Percentiles rank a stretch among this genome's conserved stretches.
Evolutionary conservation across 768 basidiomycete species (phyloP).

Genomic region (Lyophyllum decastes): DNA sequence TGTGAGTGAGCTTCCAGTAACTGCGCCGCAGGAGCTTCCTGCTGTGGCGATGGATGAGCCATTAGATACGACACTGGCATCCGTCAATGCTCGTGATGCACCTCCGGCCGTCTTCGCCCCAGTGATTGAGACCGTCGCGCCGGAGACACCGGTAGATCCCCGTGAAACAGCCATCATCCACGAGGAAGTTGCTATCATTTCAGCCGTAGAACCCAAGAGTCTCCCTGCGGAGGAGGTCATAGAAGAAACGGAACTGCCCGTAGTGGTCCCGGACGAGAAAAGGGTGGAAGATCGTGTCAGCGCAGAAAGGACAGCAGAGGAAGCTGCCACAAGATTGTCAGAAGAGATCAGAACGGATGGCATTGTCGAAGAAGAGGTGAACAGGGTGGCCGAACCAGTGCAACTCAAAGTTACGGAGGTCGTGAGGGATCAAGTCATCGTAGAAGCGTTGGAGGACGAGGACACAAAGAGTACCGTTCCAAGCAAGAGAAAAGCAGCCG

Average conservation of each 20-base stretch:
- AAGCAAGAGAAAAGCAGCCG: neutral
- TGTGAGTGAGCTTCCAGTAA: neutral
- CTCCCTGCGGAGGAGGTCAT: neutral
- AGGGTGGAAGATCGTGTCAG: too few species aligned
- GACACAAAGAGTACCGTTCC: neutral
- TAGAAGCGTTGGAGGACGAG: neutral
- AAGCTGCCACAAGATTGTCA: neutral
- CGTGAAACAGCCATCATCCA: neutral
- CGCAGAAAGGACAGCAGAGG: neutral
- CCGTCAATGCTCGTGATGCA: neutral
- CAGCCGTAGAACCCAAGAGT: neutral
- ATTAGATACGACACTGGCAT: neutral
- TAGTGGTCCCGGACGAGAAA: neutral
- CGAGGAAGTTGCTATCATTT: neutral
- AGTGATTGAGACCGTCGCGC: neutral
- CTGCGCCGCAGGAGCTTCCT: neutral
- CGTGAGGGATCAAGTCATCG: neutral
- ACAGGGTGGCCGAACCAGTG: neutral
- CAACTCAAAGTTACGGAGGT: neutral
- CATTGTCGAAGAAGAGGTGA: neutral
- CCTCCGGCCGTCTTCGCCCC: neutral
- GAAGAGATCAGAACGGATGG: neutral
- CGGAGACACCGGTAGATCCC: neutral
- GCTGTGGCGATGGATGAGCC: neutral
- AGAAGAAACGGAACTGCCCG: neutral